Conservation (phyloP, 768 basidiomycete species). For the Dentipellis fragilis region DNA sequence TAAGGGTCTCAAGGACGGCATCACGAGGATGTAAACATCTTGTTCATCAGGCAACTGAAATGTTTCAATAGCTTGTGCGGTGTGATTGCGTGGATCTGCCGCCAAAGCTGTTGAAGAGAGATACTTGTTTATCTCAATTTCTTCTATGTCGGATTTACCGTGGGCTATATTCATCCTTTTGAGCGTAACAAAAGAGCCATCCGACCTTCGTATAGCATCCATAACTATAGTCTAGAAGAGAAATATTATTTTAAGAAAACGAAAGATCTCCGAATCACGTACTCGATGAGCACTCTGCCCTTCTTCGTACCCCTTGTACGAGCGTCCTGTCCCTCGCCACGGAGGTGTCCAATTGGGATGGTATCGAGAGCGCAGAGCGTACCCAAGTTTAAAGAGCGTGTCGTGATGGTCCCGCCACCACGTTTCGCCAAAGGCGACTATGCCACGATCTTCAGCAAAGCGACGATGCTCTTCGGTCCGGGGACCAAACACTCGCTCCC, state of each 20-base stretch:
- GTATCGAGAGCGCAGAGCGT: conserved; percentile 9
- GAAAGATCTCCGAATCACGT: neutral
- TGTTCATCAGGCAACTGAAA: conserved; percentile 11
- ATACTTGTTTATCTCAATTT: conserved; percentile 1
- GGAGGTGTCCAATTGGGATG: conserved; percentile 7
- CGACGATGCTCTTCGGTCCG: no score
- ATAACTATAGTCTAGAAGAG: conserved; percentile 4
- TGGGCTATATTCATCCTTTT: conserved; percentile 7
- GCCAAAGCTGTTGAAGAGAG: conserved; percentile 1
- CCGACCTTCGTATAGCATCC: conserved; percentile 12
- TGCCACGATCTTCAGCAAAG: no score
- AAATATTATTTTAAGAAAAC: neutral
- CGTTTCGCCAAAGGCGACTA: neutral
- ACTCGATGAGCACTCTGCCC: conserved; percentile 2
- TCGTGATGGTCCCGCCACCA: conserved; percentile 8
- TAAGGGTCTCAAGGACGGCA: conserved; percentile 18
- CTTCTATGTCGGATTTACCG: neutral
- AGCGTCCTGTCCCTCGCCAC: conserved; percentile 1
- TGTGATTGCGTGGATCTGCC: conserved; percentile 5
- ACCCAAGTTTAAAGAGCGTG: neutral
- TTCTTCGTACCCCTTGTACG: conserved; percentile 2
- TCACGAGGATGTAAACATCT: conserved; percentile 15
- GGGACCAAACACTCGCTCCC: no score
- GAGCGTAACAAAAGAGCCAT: conserved; percentile 13
- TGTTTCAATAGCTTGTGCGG: neutral